Evolutionary conservation across 2,329 filamentous ascomycete genomes (phyloP).

Genomic region (Periglandula ipomoeae): DNA sequence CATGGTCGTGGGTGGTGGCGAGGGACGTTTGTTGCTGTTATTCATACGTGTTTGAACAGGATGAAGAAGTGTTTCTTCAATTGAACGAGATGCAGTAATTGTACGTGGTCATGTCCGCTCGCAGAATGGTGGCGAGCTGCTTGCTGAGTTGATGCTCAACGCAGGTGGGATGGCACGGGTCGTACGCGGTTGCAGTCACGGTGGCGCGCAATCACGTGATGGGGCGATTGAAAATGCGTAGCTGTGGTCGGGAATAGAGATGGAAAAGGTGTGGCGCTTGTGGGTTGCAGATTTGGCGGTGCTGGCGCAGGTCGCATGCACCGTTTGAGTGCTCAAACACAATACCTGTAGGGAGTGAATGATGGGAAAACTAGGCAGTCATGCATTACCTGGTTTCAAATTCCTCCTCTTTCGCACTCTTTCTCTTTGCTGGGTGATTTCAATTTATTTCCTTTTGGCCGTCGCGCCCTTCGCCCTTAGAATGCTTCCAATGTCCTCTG

Average conservation of each 20-base stretch:
- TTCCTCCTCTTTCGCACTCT: too few relatives aligned
- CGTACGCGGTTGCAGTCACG: slow-evolving; percentile 16
- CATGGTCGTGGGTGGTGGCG: slow-evolving; percentile 22
- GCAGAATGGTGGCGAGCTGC: neutral
- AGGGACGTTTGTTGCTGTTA: neutral
- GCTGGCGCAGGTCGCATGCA: too few relatives aligned
- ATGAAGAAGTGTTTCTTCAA: neutral
- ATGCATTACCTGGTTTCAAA: too few relatives aligned
- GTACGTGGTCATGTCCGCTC: neutral
- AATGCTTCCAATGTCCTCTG: too few relatives aligned
- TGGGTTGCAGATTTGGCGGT: neutral
- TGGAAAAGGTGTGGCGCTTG: neutral
- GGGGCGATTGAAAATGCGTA: neutral
- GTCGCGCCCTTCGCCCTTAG: too few relatives aligned
- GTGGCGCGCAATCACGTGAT: slow-evolving; percentile 24
- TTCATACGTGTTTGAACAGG: slow-evolving; percentile 2
- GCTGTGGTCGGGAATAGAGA: neutral
- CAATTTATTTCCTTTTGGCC: too few relatives aligned
- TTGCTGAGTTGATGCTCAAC: neutral
- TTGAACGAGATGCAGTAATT: neutral
- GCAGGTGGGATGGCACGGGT: neutral
- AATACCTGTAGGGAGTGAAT: too few relatives aligned
- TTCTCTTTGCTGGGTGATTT: too few relatives aligned
- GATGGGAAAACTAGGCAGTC: too few relatives aligned
- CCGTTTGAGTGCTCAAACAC: too few relatives aligned